Conservation (phyloP, 768 basidiomycete species). For the Mrakia frigida region DNA sequence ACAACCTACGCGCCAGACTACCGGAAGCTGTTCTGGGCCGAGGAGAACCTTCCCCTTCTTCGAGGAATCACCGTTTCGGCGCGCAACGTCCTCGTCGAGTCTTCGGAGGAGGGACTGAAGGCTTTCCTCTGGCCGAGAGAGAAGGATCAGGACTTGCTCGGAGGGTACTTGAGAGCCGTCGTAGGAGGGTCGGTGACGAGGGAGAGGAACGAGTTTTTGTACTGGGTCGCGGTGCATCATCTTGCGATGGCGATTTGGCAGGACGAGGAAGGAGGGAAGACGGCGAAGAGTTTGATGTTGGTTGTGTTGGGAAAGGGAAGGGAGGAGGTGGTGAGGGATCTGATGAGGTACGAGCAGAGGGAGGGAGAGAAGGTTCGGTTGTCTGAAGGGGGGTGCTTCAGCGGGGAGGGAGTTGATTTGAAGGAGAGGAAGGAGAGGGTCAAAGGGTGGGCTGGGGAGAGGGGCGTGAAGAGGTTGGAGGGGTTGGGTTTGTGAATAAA, state of each 20-base stretch:
- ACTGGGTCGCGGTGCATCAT: constrained; percentile 70
- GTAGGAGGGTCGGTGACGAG: constrained; percentile 26
- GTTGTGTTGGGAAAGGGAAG: not conserved
- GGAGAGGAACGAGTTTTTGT: constrained; percentile 49
- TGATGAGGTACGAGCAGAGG: constrained; percentile 17
- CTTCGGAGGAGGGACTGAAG: constrained; percentile 45
- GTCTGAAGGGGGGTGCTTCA: no score
- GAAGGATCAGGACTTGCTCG: constrained; percentile 56
- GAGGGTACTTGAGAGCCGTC: constrained; percentile 60
- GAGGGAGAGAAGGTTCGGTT: not conserved
- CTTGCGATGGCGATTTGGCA: constrained; percentile 60
- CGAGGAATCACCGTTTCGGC: constrained; percentile 45
- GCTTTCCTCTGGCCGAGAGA: constrained; percentile 73
- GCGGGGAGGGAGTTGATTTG: no score
- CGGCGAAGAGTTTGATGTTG: not conserved
- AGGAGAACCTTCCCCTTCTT: constrained; percentile 64
- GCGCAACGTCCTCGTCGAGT: constrained; percentile 37
- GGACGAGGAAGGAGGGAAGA: not conserved
- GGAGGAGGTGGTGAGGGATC: constrained; percentile 1
- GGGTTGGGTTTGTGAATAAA: no score
- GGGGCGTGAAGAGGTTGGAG: no score
- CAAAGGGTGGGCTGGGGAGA: no score
- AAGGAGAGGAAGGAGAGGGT: no score
- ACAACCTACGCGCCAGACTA: constrained; percentile 76
- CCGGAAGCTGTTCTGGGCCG: constrained; percentile 69